phyloP scores from a whole-genome alignment of 1,284 basidiomycete species.

The Earliella scabrosa region DNA sequence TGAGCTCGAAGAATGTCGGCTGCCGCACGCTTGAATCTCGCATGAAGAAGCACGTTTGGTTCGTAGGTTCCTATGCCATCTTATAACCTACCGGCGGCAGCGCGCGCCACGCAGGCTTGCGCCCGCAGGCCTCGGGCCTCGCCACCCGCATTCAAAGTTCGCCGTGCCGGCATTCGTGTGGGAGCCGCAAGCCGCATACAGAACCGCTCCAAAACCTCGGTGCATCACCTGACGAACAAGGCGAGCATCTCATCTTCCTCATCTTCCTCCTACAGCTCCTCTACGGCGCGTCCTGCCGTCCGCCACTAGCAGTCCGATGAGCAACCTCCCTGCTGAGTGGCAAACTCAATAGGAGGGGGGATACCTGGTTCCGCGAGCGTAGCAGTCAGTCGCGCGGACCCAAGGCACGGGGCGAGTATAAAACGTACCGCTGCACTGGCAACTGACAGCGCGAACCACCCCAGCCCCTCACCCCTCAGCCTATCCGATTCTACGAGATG shows the following conservation, averaged over 20 bases:
- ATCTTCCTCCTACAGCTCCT: no score
- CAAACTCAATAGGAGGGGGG: no score
- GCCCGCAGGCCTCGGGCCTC: no score
- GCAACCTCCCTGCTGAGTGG: no score
- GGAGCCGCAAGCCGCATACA: slow-evolving; percentile 4
- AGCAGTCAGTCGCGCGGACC: not conserved
- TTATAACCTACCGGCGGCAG: not conserved
- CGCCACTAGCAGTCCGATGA: not conserved
- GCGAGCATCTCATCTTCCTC: not conserved
- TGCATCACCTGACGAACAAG: slow-evolving; percentile 11
- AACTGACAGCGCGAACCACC: slow-evolving; percentile 1
- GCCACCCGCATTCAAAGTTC: not conserved
- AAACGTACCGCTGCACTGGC: not conserved
- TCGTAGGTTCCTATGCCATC: not conserved
- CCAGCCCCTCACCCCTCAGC: no score
- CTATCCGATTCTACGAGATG: no score
- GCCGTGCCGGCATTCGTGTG: slow-evolving; percentile 5
- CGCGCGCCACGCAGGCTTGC: not conserved
- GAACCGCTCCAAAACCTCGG: slow-evolving; percentile 13
- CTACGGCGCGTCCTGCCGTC: not conserved
- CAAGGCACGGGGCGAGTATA: not conserved
- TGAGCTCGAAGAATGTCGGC: not conserved
- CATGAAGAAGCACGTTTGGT: not conserved
- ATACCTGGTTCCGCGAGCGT: no score
- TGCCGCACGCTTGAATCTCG: slow-evolving; percentile 15